Evolutionary conservation across 148 eudicot species (phyloP), one percentile per base, ranked within the genome.

Genomic region (Bassia scoparia): DNA sequence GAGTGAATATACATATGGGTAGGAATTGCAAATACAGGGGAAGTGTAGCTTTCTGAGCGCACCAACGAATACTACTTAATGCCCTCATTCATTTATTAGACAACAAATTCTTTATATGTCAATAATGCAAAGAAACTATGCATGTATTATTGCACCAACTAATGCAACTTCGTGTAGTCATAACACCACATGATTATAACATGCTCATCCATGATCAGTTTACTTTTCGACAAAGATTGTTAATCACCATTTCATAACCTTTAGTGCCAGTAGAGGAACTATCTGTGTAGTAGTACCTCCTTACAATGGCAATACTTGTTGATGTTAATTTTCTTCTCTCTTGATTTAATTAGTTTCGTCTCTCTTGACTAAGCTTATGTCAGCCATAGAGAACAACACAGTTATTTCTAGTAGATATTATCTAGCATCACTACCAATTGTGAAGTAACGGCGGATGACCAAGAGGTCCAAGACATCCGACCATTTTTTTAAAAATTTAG

Each of bases 141-240:
- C 53, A 24, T 41, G 68, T 23, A 13, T 34, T 4, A 58, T 27
- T 24, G 9, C 3, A 20, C 7, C 34, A 58, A 21, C 1, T 5
- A 6, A 41, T 41, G 46, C 46, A 41, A 7, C 46, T 41, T 41
- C 46, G 12, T 41, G 46, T 41, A 41, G 46, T 41, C 46, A 41
- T 41, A 8, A 41, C 10, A 7, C 27, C 46, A 35, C 37, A 37
- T 62, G 41, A 37, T 6, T 34, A 62, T 61, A 14, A 66, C 53
- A 66, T 66, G 69, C 33, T 29, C 53, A 66, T 66, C 69, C n/a
- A n/a, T n/a, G n/a, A n/a, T n/a, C n/a, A n/a, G n/a, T n/a, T 23
- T 9, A 21, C 31, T 1, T 56, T 55, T 55, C 31, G 12, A 30
- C 61, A 24, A 26, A 26, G 30, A 0, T 24, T 56, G 29, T 9